Evolutionary conservation across 331 rosid genomes (phyloP).

Genomic region (Arachis monticola): DNA sequence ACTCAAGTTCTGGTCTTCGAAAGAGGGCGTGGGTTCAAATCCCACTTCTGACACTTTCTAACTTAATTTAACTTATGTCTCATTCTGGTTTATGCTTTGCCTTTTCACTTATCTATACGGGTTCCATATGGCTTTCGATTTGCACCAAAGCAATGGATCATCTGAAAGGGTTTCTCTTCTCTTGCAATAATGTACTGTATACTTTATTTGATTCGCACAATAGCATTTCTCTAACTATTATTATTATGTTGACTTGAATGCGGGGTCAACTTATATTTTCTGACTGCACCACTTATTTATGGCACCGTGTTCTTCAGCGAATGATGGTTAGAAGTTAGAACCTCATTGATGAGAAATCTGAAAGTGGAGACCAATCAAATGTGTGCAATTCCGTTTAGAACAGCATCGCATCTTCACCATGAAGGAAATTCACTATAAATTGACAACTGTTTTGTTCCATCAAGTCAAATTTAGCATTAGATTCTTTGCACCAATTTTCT

Average conservation of each 20-base stretch:
- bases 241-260: not conserved
- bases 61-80: not conserved
- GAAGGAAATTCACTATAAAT: too few species aligned
- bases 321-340: not conserved
- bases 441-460: too few species aligned
- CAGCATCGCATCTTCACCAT: too few species aligned
- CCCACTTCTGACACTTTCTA: slow-evolving; percentile 76
- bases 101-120: not conserved
- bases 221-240: not conserved
- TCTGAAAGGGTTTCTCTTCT: slow-evolving; percentile 33
- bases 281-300: not conserved
- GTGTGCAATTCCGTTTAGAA: not conserved
- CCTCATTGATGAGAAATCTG: not conserved
- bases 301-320: not conserved
- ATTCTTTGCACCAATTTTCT: too few species aligned
- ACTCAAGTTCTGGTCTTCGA: slow-evolving; percentile 85
- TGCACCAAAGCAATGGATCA: slow-evolving; percentile 60
- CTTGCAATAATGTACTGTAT: slow-evolving; percentile 41
- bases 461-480: too few species aligned
- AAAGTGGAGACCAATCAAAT: not conserved
- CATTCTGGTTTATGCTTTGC: not conserved
- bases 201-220: not conserved
- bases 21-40: slow-evolving; percentile 93
- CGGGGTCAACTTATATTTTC: not conserved
- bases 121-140: slow-evolving; percentile 67